Conservation (phyloP, 225 moss, liverwort and hornwort species). For the Pseudoscleropodium purum region DNA sequence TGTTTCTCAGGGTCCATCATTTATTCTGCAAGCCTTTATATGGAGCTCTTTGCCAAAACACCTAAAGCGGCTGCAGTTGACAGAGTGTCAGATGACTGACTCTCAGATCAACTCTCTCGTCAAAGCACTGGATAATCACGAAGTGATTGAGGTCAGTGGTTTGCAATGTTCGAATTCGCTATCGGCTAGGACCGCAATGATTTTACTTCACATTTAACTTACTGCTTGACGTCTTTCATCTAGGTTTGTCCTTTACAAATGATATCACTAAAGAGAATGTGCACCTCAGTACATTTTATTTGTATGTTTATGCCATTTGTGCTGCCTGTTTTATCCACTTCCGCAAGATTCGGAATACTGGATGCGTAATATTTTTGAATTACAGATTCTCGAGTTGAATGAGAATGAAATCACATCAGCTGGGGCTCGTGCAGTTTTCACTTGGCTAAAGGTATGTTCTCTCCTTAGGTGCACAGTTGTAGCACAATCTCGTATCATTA, state of each 20-base stretch:
- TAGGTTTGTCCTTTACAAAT: neutral
- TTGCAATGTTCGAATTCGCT: neutral
- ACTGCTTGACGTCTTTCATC: neutral
- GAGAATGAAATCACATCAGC: constrained; percentile 39
- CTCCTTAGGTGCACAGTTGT: neutral
- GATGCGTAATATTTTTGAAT: neutral
- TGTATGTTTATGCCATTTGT: neutral
- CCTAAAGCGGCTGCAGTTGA: constrained; percentile 38
- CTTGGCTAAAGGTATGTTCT: constrained; percentile 37
- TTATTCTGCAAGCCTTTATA: constrained; percentile 20
- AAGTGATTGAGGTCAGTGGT: constrained; percentile 38
- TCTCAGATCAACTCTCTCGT: constrained; percentile 32
- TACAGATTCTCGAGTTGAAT: constrained; percentile 36
- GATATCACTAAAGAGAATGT: neutral
- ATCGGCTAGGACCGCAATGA: neutral
- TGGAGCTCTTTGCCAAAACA: constrained; percentile 44
- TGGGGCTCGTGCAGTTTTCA: constrained; percentile 36
- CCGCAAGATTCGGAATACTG: neutral
- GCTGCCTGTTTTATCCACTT: neutral
- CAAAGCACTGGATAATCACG: constrained; percentile 28
- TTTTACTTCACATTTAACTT: neutral
- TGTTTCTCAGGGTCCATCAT: neutral
- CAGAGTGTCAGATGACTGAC: constrained; percentile 49
- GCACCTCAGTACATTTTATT: neutral
- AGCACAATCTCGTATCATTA: neutral